phyloP scores from a whole-genome alignment of 345 rosid species.

The Bruguiera sexangula region DNA sequence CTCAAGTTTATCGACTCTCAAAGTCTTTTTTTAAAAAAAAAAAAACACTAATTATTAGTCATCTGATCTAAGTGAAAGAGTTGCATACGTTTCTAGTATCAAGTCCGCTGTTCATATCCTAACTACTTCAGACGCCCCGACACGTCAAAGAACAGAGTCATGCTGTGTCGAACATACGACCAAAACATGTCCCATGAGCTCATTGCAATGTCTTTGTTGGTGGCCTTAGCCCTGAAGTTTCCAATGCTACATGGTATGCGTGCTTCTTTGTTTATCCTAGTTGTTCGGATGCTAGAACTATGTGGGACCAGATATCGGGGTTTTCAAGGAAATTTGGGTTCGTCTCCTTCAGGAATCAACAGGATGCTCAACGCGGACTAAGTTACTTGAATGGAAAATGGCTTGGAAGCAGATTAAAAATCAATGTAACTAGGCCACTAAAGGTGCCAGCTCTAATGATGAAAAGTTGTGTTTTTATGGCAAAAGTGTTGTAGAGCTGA shows the following conservation, averaged over 20 bases:
- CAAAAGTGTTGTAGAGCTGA: constrained; percentile 77
- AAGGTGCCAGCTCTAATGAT: constrained; percentile 70
- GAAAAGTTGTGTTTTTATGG: constrained; percentile 67
- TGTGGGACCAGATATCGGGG: constrained; percentile 99
- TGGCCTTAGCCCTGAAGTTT: constrained; percentile 35
- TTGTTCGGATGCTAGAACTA: constrained; percentile 52
- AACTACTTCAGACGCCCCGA: too few relatives aligned
- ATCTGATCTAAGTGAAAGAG: too few relatives aligned
- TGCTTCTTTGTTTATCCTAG: constrained; percentile 27
- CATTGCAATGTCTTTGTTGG: too few relatives aligned
- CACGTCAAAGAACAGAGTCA: too few relatives aligned
- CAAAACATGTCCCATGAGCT: too few relatives aligned
- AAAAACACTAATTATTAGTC: too few relatives aligned
- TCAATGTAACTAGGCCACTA: constrained; percentile 94
- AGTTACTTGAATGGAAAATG: constrained; percentile 90
- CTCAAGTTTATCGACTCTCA: too few relatives aligned
- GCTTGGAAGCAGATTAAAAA: constrained; percentile 91
- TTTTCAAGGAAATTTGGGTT: constrained; percentile 98
- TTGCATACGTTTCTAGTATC: not conserved
- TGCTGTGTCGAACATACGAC: too few relatives aligned
- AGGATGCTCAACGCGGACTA: constrained; percentile 95
- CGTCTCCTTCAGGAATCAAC: constrained; percentile 87
- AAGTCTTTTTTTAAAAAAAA: too few relatives aligned
- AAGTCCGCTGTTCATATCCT: too few relatives aligned
- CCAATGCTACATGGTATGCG: constrained; percentile 30